Base-by-base conservation (phyloP, 805 yeast genomes). In the Saturnispora halmiae region DNA sequence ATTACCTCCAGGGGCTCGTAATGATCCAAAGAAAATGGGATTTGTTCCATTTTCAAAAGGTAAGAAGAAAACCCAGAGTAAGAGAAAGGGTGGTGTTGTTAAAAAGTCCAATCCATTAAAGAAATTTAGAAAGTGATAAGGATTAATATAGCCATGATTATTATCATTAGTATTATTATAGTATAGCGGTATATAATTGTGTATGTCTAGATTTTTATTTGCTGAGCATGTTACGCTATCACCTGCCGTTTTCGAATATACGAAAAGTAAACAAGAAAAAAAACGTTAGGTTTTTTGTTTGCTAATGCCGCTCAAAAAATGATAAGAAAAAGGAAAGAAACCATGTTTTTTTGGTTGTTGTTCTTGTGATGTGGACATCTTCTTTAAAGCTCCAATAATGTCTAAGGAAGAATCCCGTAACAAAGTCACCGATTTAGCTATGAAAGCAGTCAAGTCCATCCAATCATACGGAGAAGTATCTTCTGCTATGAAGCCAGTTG, bases 1-100 rank as follows among this genome's bases (percentile, higher is more conserved):
- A 50, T 65, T 92, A 47, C 97, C 97, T 6, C 83, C 78, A 51
- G 72, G 76, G 49, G 85, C 82, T 3, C 72, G 88, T 56, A 58
- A 66, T 28, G 70, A 69, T 43, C 65, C 69, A 26, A 72, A 72
- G 45, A 69, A 69, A 31, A 58, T 81, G 41, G 85, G 85, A 3
- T 82, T 82, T 52, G 79, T 82, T 30, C 90, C 94, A 14, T 82
- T 82, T 64, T 50, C 56, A 30, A 66, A 66, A 18, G 41, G 50
- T 51, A 60, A 44, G 59, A 58, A 44, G 64, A 59, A 44, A 50
- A 60, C 56, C 48, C 55, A 46, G 41, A 61, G 55, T 31, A 53
- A 49, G 19, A 54, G 51, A 34, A 51, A 49, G 31, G 50, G 53
- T 18, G 54, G 54, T 13, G 51, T 53, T 11, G 59, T 59, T 30